Percentiles rank a stretch among this genome's conserved stretches.
Conservation (phyloP, 352 stramenopile species). For the Thalassiosira mediterranea region DNA sequence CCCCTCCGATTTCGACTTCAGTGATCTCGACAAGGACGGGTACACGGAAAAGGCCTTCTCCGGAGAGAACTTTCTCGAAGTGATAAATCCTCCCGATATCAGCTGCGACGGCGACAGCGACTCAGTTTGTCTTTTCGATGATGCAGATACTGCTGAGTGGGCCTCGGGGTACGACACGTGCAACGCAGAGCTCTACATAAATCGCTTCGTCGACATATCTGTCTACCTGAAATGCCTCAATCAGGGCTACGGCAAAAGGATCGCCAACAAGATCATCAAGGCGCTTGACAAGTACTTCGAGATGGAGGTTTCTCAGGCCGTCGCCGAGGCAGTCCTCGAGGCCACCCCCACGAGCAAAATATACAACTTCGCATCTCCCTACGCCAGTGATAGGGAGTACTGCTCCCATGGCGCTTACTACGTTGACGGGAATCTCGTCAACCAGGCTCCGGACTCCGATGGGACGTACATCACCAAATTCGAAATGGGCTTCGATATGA, state of each 20-base stretch:
- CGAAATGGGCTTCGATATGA: constrained; percentile 52
- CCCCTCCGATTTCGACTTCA: constrained; percentile 35
- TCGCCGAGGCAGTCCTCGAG: constrained; percentile 17
- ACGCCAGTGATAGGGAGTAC: constrained; percentile 27
- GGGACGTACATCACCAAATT: constrained; percentile 49
- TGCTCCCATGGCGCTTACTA: constrained; percentile 47
- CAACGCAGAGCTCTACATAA: constrained; percentile 41
- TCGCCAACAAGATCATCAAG: constrained; percentile 45
- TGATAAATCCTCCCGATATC: constrained; percentile 20
- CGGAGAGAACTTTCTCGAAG: constrained; percentile 18
- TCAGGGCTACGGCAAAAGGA: constrained; percentile 25
- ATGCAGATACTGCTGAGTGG: constrained; percentile 2
- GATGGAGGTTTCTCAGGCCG: constrained; percentile 15
- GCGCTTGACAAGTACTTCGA: constrained; percentile 55
- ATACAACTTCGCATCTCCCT: constrained; percentile 43
- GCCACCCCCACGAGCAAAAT: constrained; percentile 14
- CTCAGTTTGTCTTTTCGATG: constrained; percentile 25
- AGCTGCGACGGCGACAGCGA: constrained; percentile 6
- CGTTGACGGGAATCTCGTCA: constrained; percentile 32
- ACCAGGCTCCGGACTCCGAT: constrained; percentile 36
- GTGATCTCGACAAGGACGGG: constrained; percentile 39
- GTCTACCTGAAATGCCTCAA: constrained; percentile 45
- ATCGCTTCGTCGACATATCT: constrained; percentile 34
- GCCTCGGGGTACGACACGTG: constrained; percentile 13
- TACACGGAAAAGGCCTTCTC: constrained; percentile 36